A percentile compares a stretch with the other conserved stretches of the same genome.
These are phyloP conservation scores for Pleurotus cornucopiae DNA, from an alignment of 768 basidiomycete genomes.

Conservation along the genomic window DNA sequence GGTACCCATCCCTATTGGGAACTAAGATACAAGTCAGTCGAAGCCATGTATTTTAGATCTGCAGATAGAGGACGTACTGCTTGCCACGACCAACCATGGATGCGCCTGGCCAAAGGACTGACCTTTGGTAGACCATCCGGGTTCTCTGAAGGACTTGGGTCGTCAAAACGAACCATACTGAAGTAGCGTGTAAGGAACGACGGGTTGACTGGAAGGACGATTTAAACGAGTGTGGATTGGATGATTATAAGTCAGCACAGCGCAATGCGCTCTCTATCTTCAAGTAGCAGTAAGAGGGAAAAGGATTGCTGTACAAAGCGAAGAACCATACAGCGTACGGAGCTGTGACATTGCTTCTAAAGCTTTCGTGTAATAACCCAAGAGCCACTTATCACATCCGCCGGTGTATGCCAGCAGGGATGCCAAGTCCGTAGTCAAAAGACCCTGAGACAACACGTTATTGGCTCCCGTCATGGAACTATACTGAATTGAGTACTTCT, in stretches of 20 bases:
- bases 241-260: constrained; percentile 8
- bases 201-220: constrained; percentile 1
- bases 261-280: not conserved
- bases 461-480: constrained; percentile 5
- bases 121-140: constrained; percentile 16
- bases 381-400: not conserved
- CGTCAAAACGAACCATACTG: constrained; percentile 1
- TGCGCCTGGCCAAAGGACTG: constrained; percentile 33
- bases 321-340: constrained; percentile 2
- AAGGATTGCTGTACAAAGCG: not conserved
- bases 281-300: constrained; percentile 4
- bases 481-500: not conserved
- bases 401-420: constrained; percentile 1
- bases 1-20: constrained; percentile 47
- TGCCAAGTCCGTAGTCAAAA: not conserved
- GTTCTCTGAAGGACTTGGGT: not conserved
- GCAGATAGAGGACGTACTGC: constrained; percentile 27
- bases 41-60: not conserved
- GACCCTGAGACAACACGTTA: constrained; percentile 5
- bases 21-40: constrained; percentile 22
- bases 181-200: constrained; percentile 4
- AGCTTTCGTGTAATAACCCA: constrained; percentile 7
- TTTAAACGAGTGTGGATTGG: constrained; percentile 4
- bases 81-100: constrained; percentile 50
- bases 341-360: constrained; percentile 1